Conservation (phyloP, 257 asterid genomes). For the Coffea eugenioides region DNA sequence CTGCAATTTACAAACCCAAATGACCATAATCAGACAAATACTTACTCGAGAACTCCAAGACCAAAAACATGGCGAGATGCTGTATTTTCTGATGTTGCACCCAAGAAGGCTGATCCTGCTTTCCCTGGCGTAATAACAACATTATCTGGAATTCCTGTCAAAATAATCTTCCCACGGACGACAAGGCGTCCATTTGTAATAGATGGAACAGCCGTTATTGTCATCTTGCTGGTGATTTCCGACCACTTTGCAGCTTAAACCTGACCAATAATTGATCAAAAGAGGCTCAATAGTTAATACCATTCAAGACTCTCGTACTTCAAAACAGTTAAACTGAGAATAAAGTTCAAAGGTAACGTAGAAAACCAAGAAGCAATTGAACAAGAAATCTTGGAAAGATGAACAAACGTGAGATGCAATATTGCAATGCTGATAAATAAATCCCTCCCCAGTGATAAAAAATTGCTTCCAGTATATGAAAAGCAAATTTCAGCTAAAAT, state of each 20-base stretch:
- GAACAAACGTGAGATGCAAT: no score
- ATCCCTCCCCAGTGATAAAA: no score
- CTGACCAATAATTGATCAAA: neutral
- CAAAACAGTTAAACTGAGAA: no score
- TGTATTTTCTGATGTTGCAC: conserved; percentile 35
- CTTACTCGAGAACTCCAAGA: conserved; percentile 59
- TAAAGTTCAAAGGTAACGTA: no score
- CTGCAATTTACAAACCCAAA: neutral
- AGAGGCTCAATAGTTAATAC: no score
- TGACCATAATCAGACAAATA: neutral
- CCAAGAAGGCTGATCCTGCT: conserved; percentile 47
- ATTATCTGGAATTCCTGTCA: conserved; percentile 43
- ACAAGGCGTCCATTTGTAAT: conserved; percentile 47
- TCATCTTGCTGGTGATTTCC: conserved; percentile 33
- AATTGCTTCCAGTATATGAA: no score
- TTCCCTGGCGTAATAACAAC: conserved; percentile 37
- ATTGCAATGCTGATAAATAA: no score
- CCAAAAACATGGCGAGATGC: conserved; percentile 49
- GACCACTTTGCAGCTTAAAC: neutral
- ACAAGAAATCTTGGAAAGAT: no score
- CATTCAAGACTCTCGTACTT: no score
- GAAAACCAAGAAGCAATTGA: no score
- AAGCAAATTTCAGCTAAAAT: no score
- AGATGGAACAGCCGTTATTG: conserved; percentile 51
- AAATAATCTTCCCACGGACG: conserved; percentile 47